Percentiles rank a stretch among this genome's conserved stretches.
Evolutionary conservation across 805 yeast species (phyloP).

Genomic region (Yamadazyma sp.): DNA sequence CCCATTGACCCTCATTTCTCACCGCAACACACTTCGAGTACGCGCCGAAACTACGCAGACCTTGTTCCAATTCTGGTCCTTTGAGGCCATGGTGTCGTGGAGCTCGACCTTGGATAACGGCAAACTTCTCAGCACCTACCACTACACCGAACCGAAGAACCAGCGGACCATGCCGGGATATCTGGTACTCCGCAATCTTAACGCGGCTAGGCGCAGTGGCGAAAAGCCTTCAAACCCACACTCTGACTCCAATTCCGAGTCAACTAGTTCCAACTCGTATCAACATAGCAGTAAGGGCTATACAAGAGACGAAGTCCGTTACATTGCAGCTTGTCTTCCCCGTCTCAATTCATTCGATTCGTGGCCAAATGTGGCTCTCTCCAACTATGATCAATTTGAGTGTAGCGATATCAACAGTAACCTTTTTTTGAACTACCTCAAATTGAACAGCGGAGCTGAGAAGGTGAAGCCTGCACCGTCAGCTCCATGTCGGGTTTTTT

Average conservation of each 20-base stretch:
- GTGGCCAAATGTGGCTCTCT: conserved; percentile 29
- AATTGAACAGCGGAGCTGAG: conserved; percentile 2
- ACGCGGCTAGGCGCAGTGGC: neutral
- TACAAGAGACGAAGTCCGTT: neutral
- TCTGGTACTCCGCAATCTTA: conserved; percentile 20
- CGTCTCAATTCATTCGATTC: conserved; percentile 38
- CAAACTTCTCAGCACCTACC: conserved; percentile 26
- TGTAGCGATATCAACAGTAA: conserved; percentile 8
- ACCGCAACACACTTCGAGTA: conserved; percentile 34
- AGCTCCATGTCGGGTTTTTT: conserved; percentile 23
- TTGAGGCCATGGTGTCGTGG: conserved; percentile 40
- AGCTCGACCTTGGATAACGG: conserved; percentile 33
- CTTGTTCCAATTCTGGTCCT: conserved; percentile 43
- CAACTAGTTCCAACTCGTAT: neutral
- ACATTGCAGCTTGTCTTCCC: conserved; percentile 37
- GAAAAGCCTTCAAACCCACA: neutral
- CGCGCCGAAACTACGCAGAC: conserved; percentile 41
- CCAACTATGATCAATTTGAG: conserved; percentile 18
- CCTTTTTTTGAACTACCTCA: conserved; percentile 15
- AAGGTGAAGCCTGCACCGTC: conserved; percentile 3
- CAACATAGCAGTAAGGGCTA: neutral
- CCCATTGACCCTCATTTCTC: conserved; percentile 23
- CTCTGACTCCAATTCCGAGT: neutral
- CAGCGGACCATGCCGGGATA: conserved; percentile 22
- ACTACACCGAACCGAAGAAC: conserved; percentile 4